phyloP scores from a whole-genome alignment of 23 red algal genomes.

The Agarophyton chilense region DNA sequence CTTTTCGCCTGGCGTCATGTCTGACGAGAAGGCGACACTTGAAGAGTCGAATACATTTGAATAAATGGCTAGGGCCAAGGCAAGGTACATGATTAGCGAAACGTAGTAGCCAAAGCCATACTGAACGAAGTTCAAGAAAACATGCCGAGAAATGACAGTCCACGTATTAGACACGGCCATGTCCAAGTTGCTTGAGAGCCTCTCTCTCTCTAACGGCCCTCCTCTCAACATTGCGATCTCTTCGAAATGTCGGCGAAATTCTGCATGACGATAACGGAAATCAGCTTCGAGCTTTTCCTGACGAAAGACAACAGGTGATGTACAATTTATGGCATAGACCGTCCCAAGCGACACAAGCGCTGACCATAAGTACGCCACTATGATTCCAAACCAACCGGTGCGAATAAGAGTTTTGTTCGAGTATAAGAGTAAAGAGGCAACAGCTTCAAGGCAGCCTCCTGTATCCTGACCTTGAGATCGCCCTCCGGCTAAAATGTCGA shows the following conservation, averaged over 20 bases:
- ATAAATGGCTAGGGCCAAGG: slow-evolving; percentile 54
- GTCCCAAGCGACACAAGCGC: slow-evolving; percentile 29
- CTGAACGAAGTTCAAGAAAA: slow-evolving; percentile 73
- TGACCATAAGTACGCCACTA: slow-evolving; percentile 76
- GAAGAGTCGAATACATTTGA: slow-evolving; percentile 48
- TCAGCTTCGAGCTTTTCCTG: slow-evolving; percentile 75
- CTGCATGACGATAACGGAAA: slow-evolving; percentile 76
- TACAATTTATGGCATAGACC: slow-evolving; percentile 45
- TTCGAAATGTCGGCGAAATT: slow-evolving; percentile 68
- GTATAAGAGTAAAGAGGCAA: slow-evolving; percentile 64
- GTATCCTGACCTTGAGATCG: slow-evolving; percentile 36
- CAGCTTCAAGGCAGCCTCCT: slow-evolving; percentile 80
- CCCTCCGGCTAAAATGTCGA: slow-evolving; percentile 67
- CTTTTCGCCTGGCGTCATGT: slow-evolving; percentile 57
- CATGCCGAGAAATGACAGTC: slow-evolving; percentile 65
- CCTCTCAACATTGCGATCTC: slow-evolving; percentile 66
- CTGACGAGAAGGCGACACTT: slow-evolving; percentile 10
- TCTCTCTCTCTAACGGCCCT: slow-evolving; percentile 50
- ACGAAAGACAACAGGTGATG: slow-evolving; percentile 63
- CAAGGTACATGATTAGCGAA: slow-evolving; percentile 69
- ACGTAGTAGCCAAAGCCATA: slow-evolving; percentile 79
- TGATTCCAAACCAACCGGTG: slow-evolving; percentile 69
- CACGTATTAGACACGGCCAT: slow-evolving; percentile 44
- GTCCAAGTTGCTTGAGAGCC: slow-evolving; percentile 37
- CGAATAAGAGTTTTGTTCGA: slow-evolving; percentile 38